Base-by-base conservation (phyloP, 768 basidiomycete genomes). In the Punctularia strigosozonata region DNA sequence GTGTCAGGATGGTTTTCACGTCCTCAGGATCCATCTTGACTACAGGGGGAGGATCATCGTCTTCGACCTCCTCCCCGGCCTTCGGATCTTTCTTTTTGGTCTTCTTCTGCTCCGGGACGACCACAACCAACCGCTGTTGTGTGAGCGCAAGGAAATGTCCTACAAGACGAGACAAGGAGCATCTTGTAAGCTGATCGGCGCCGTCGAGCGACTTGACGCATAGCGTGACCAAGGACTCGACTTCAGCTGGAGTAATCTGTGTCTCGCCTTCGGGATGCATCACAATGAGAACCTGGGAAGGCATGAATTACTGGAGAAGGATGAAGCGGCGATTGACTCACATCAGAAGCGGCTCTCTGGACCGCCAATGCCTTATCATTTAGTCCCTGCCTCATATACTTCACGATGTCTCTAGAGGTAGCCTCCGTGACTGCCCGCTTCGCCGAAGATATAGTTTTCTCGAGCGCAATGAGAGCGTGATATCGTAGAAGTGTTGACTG, bases 131-230 rank as follows among this genome's bases (percentile, higher is more conserved):
- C 42, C 80, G 77, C 3, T 75, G 64, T 52, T 98, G 92, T 0
- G 89, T 91, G 0, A 75, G 73, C 0, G 88, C 75, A 3, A 99
- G 75, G 23, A 98, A 58, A 49, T 87, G 80, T 1, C 90, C 90
- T 0, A 82, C 73, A 4, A 99, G 73, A 40, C 75, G 76, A 4
- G 89, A 73, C 31, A 90, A 74, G 0, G 84, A 66, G 34, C 76
- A 74, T n/a, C 90, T 73, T 3, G 91, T 88, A 35, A 75, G 61
- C 57, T 88, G 84, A 56, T 95, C 92, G 8, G 84, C 73, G 2
- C 59, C 55, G n/a, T 98, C 92, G 19, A 95, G 62, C 33, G 75
- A 75, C 53, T 79, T 84, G 28, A 81, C 60, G 38, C 77, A 83
- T 3, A 77, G 61, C 2, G 60, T 57, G 12, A 92, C 55, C 40